Conservation (phyloP, 2,329 filamentous ascomycete species). For the Neospermospora avenae region DNA sequence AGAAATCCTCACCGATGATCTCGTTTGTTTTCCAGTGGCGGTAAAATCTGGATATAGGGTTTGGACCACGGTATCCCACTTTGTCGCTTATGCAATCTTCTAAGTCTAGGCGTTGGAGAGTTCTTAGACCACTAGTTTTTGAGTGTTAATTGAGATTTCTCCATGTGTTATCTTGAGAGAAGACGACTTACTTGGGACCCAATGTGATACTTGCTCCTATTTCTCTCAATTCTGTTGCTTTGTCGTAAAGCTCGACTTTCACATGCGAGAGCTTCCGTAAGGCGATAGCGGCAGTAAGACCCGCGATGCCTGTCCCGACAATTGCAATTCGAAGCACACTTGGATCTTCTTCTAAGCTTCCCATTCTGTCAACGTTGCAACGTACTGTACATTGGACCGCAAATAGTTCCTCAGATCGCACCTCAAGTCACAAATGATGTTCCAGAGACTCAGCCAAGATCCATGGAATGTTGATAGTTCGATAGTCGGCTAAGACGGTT, state of each 20-base stretch:
- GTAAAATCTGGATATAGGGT: slow-evolving; percentile 35
- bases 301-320: slow-evolving; percentile 39
- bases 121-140: slow-evolving; percentile 32
- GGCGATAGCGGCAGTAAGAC: slow-evolving; percentile 39
- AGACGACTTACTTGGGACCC: slow-evolving; percentile 33
- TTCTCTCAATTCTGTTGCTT: slow-evolving; percentile 36
- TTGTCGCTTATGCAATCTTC: slow-evolving; percentile 35
- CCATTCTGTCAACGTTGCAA: slow-evolving; percentile 3
- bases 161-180: rapidly evolving
- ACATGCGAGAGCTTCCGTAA: slow-evolving; percentile 32
- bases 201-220: slow-evolving; percentile 40
- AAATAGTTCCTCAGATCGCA: no score
- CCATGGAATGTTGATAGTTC: background rate
- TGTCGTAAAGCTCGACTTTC: slow-evolving; percentile 38
- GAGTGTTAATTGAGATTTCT: background rate
- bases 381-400: no score
- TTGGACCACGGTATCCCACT: slow-evolving; percentile 35
- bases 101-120: slow-evolving; percentile 37
- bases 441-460: background rate
- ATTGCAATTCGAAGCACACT: slow-evolving; percentile 30
- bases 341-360: slow-evolving; percentile 8
- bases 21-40: slow-evolving; percentile 40
- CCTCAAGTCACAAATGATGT: background rate
- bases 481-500: background rate
- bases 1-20: slow-evolving; percentile 35